Conservation (phyloP, 2,329 filamentous ascomycete species). For the Colletotrichum theobromicola region DNA sequence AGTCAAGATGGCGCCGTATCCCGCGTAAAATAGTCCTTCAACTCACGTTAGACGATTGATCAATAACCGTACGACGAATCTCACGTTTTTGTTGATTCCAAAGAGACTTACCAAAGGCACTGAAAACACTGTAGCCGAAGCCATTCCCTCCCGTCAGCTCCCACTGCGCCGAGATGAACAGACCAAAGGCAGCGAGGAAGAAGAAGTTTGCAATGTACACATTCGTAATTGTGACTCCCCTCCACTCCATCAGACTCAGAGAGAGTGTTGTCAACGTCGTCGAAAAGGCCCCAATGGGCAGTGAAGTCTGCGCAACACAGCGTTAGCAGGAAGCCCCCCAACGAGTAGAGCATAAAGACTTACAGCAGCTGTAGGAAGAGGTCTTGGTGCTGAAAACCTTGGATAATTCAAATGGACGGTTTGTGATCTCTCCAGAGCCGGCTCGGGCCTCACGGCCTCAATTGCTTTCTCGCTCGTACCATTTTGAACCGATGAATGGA, state of each 20-base stretch:
- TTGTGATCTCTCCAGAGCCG: background rate
- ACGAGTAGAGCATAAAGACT: background rate
- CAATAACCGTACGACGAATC: background rate
- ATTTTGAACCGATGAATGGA: background rate
- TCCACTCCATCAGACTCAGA: slow-evolving; percentile 59
- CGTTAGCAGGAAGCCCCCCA: background rate
- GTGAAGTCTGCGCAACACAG: slow-evolving; percentile 38
- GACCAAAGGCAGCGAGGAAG: slow-evolving; percentile 52
- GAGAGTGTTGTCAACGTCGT: slow-evolving; percentile 60
- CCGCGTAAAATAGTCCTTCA: slow-evolving; percentile 29
- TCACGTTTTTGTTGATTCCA: background rate
- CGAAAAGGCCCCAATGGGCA: slow-evolving; percentile 58
- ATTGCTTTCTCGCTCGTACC: background rate
- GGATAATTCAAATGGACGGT: background rate
- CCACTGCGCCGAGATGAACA: slow-evolving; percentile 62
- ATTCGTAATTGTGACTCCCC: slow-evolving; percentile 54
- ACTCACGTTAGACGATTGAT: background rate
- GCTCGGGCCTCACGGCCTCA: background rate
- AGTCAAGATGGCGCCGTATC: slow-evolving; percentile 29
- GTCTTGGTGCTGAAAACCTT: background rate
- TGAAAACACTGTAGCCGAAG: slow-evolving; percentile 58
- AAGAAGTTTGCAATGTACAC: slow-evolving; percentile 61
- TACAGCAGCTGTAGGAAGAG: slow-evolving; percentile 11
- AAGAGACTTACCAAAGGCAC: slow-evolving; percentile 50
- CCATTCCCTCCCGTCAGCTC: slow-evolving; percentile 57